Evolutionary conservation across 768 basidiomycete species (phyloP).

Genomic region (Clathrus columnatus): DNA sequence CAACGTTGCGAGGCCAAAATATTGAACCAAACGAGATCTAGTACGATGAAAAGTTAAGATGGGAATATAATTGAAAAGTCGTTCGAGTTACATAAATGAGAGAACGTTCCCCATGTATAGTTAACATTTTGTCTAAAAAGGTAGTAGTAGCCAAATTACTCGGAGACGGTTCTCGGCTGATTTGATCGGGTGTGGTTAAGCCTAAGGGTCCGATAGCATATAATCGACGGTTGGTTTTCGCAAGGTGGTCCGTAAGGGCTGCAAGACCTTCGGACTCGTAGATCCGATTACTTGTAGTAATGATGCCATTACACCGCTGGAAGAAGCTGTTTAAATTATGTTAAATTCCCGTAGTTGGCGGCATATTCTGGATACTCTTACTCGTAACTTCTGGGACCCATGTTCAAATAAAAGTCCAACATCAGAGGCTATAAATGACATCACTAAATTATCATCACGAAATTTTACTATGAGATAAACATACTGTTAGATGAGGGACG

Average conservation of each 20-base stretch:
- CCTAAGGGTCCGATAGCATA: constrained; percentile 15
- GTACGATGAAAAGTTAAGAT: too few species aligned
- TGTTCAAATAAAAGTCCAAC: neutral
- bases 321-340: neutral
- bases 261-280: constrained; percentile 14
- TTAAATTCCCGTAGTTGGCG: too few species aligned
- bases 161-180: constrained; percentile 8
- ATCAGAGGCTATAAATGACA: neutral
- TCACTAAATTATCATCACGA: neutral
- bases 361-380: too few species aligned
- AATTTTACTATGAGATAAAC: neutral
- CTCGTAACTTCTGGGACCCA: neutral
- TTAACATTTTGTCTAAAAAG: constrained; percentile 14
- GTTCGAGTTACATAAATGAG: constrained; percentile 19
- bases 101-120: constrained; percentile 12
- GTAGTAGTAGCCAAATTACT: constrained; percentile 8
- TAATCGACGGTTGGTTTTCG: constrained; percentile 5
- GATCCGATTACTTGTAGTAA: constrained; percentile 9
- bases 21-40: constrained; percentile 20
- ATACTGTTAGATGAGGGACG: neutral
- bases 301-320: constrained; percentile 14
- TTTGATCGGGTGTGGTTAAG: neutral
- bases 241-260: constrained; percentile 11
- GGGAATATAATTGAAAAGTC: too few species aligned
- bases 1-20: constrained; percentile 15